Evolutionary conservation across 2,329 filamentous ascomycete species (phyloP).

Genomic region (Fusarium sp.): DNA sequence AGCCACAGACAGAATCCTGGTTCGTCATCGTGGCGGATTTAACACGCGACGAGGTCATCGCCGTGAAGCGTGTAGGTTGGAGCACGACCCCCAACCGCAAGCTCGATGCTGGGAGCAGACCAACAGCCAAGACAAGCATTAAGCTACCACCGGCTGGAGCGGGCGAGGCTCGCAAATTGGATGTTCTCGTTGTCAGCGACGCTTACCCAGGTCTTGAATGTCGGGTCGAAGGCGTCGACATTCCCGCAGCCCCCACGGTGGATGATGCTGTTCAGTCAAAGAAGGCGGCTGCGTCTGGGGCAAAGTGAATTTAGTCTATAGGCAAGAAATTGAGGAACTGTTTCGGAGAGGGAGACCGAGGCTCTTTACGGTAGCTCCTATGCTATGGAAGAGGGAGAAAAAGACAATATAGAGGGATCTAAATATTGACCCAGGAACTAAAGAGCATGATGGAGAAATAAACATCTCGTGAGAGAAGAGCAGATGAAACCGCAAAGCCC

Average conservation of each 20-base stretch:
- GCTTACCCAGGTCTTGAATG: conserved; percentile 82
- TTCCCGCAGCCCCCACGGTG: conserved; percentile 62
- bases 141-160: conserved; percentile 65
- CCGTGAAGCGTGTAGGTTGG: conserved; percentile 89
- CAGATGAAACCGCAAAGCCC: conserved; percentile 6
- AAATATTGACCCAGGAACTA: background rate
- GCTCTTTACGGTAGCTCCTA: conserved; percentile 11
- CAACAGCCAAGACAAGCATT: conserved; percentile 66
- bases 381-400: conserved; percentile 19
- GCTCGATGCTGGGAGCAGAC: conserved; percentile 57
- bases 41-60: conserved; percentile 79
- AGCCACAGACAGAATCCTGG: conserved; percentile 93
- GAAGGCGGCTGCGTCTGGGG: conserved; percentile 45
- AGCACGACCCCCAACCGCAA: conserved; percentile 44
- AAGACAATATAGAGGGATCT: conserved; percentile 8
- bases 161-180: conserved; percentile 69
- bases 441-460: conserved; percentile 1
- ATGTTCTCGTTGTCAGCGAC: conserved; percentile 85
- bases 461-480: conserved; percentile 35
- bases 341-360: conserved; percentile 4
- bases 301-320: conserved; percentile 38
- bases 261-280: conserved; percentile 60
- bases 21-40: conserved; percentile 82
- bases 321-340: conserved; percentile 11
- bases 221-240: conserved; percentile 58